Base-by-base conservation (phyloP, 1,284 basidiomycete species). In the Clitocybe nebularis region DNA sequence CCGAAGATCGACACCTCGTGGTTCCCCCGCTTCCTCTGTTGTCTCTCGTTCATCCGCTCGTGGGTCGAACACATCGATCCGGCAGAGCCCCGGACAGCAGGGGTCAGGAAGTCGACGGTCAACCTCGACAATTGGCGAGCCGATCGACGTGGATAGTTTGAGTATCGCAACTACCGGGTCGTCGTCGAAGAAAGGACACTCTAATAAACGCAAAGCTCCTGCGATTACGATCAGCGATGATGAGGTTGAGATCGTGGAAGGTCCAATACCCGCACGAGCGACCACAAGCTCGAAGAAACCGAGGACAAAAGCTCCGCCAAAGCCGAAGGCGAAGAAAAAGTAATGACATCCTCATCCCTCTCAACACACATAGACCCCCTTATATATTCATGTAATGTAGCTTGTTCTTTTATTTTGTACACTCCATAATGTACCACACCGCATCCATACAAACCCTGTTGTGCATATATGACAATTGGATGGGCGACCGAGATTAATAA, bases 171-270 rank as follows among this genome's bases (percentile, higher is more conserved):
- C 58, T n/a, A 52, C 47, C 14, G 43, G 44, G 26, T 52, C 50
- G 17, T 60, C 58, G 19, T 44, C 47, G 14, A 59, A 45, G 42
- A 51, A 50, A 33, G 46, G 50, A 39, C 45, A 50, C 33, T 47
- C 49, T 24, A 48, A 59, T 8, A 82, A 83, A 57, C 66, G 80
- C 25, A 81, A 75, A 56, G 63, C 64, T 11, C 57, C 64, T 20
- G 44, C 47, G 43, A 53, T 47, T 37, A 52, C 51, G 46, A 51
- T 50, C 29, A 69, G 67, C 39, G 79, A 81, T 36, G 77, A 79
- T 37, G 79, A 81, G 25, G 59, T 79, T 14, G 73, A 81, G 50
- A 68, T 79, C 38, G 55, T 79, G 2, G 76, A 81, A 28, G 77
- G 73, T 4, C 60, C 66, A 20, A 48, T 58, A 0, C 58, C 67